Base-by-base conservation (phyloP, 345 rosid species). In the Cardamine occulta region DNA sequence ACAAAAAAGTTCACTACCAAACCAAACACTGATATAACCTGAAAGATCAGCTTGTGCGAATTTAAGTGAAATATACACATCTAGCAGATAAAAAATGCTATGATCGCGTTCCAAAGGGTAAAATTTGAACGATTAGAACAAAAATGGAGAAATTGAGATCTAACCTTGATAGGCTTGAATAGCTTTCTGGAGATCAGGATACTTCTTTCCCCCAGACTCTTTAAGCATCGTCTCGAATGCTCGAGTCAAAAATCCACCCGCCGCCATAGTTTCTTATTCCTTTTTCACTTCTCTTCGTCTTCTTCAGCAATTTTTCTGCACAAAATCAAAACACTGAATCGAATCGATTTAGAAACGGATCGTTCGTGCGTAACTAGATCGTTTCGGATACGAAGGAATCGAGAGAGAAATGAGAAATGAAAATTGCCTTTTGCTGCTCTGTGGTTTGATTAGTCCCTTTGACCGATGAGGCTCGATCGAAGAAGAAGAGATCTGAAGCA, bases 161-260 rank as follows among this genome's bases (percentile, higher is more conserved):
- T 62, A 31, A 89, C 99, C 99, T 77, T 85, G 74, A 76, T 86
- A 95, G 28, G 93, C 65, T 63, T 87, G 91, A 78, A 95, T 83
- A 55, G 99, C 88, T 75, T 86, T 88, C 66, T 86, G 93, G 73
- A 95, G 98, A 86, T 90, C 98, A 52, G 94, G 89, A 57, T 59
- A 82, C 88, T 90, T 92, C 81, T 89, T 92, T 69, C 90, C 81
- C 18, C 87, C 83, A 68, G 96, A 90, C 82, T 95, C 99, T 82
- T 92, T 95, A 75, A 95, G 93, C 86, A 95, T 92, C 73, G 94
- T 83, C 86, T 95, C 98, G 71, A 95, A 92, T 35, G 97, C 97
- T 42, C 99, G 93, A 80, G 80, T 84, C 72, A 95, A 84, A 67
- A 95, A 95, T 23, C 98, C 99, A 26, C 97, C 99, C 12, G 98